A percentile compares a stretch with the other conserved stretches of the same genome.
phyloP scores from a whole-genome alignment of 2,329 filamentous ascomycete genomes.

The Cytospora piceae region DNA sequence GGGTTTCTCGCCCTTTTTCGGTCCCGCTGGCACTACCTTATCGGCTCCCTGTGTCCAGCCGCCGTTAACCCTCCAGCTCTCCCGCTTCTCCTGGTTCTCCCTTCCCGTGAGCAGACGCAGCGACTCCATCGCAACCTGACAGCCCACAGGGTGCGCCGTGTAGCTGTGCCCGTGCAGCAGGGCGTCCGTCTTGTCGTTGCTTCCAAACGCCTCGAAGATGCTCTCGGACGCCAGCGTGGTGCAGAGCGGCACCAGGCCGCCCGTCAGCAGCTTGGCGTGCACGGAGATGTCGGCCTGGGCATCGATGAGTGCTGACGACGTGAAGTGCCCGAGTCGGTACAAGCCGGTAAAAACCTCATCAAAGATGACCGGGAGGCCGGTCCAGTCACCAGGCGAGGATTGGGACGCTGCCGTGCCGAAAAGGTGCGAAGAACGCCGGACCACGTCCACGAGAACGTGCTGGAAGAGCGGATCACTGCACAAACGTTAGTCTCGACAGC shows the following conservation, averaged over 20 bases:
- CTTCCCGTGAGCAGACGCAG: conserved; percentile 63
- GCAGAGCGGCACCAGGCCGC: conserved; percentile 76
- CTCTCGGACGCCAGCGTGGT: conserved; percentile 73
- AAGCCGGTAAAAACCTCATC: conserved; percentile 89
- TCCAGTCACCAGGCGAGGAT: conserved; percentile 56
- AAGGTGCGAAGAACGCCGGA: conserved; percentile 62
- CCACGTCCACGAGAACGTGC: conserved; percentile 66
- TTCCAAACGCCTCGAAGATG: conserved; percentile 73
- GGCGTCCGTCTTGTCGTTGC: conserved; percentile 75
- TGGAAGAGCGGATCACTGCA: conserved; percentile 82
- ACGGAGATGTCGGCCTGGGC: conserved; percentile 75
- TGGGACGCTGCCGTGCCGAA: conserved; percentile 46
- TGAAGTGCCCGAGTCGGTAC: conserved; percentile 76
- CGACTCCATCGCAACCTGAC: conserved; percentile 73
- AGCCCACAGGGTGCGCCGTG: conserved; percentile 82
- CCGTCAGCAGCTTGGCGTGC: conserved; percentile 82
- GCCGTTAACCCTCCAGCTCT: conserved; percentile 42
- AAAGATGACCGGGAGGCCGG: conserved; percentile 76
- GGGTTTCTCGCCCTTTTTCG: not conserved
- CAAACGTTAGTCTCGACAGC: not conserved
- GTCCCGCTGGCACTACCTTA: not conserved
- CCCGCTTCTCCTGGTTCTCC: conserved; percentile 60
- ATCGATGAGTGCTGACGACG: conserved; percentile 70
- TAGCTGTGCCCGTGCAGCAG: conserved; percentile 86
- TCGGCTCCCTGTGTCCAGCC: conserved; percentile 2